phyloP scores from a whole-genome alignment of 2,329 filamentous ascomycete genomes.

The Colletotrichum sp. region DNA sequence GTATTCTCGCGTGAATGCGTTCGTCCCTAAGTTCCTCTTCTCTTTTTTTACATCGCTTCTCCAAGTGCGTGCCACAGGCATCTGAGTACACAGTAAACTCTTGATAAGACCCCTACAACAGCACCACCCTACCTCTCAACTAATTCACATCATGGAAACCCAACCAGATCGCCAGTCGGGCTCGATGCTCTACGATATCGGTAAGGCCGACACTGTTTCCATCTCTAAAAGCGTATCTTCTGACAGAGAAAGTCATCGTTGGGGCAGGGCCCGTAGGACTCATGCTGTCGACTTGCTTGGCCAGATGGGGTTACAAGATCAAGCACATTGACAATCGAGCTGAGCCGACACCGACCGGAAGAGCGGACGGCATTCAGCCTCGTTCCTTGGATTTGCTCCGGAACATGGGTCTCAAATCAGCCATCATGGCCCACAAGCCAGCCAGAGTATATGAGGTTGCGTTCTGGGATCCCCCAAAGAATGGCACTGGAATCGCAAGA shows the following conservation, averaged over 20 bases:
- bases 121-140: not conserved
- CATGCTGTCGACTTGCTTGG: constrained; percentile 85
- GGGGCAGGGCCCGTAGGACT: constrained; percentile 90
- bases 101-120: not conserved
- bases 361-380: constrained; percentile 91
- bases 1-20: not conserved
- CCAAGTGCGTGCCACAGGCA: not conserved
- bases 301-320: constrained; percentile 92
- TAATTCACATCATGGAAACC: not conserved
- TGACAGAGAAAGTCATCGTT: constrained; percentile 68
- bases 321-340: constrained; percentile 93
- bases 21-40: not conserved
- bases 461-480: constrained; percentile 70
- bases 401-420: constrained; percentile 88
- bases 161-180: constrained; percentile 10
- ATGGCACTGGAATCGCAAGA: constrained; percentile 62
- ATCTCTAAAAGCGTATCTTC: not conserved
- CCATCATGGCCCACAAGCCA: constrained; percentile 86
- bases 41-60: not conserved
- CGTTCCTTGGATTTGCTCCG: constrained; percentile 84
- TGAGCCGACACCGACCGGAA: constrained; percentile 83
- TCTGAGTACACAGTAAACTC: not conserved
- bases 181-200: constrained; percentile 46
- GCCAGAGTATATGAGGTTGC: constrained; percentile 83
- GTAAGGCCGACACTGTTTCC: constrained; percentile 28